Conservation (phyloP, 306 rosid genomes). For the Lupinus albus region DNA sequence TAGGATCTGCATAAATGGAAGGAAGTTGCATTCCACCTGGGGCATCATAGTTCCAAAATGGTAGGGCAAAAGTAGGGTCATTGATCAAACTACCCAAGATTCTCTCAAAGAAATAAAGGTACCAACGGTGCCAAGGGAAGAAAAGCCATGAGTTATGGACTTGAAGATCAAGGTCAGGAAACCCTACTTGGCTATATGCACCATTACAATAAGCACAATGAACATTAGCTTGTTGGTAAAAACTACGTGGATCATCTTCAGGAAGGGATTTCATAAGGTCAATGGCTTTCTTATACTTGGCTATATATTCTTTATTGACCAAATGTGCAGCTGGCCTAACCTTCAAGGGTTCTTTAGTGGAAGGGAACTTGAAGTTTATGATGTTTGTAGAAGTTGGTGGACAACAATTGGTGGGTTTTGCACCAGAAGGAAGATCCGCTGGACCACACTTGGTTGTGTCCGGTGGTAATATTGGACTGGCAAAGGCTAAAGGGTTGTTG, state of each 20-base stretch:
- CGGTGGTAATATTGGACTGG: slow-evolving; percentile 61
- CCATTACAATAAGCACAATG: slow-evolving; percentile 68
- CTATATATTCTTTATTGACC: slow-evolving; percentile 5
- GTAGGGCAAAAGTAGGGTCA: slow-evolving; percentile 48
- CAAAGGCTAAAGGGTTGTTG: slow-evolving; percentile 53
- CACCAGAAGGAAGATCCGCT: slow-evolving; percentile 52
- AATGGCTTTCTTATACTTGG: slow-evolving; percentile 34
- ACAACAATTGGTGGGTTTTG: slow-evolving; percentile 55
- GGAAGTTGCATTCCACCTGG: slow-evolving; percentile 58
- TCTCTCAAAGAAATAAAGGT: slow-evolving; percentile 56
- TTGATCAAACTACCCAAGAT: slow-evolving; percentile 51
- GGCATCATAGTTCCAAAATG: slow-evolving; percentile 66
- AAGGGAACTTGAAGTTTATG: slow-evolving; percentile 28
- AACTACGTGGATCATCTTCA: slow-evolving; percentile 54
- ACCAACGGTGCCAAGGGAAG: slow-evolving; percentile 62
- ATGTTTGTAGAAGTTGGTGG: slow-evolving; percentile 43
- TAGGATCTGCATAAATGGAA: slow-evolving; percentile 34
- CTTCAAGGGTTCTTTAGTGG: not conserved
- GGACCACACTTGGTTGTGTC: slow-evolving; percentile 58
- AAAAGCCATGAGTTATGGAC: slow-evolving; percentile 60
- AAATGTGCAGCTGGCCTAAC: slow-evolving; percentile 17
- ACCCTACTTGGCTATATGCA: slow-evolving; percentile 51
- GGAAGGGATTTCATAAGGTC: slow-evolving; percentile 37
- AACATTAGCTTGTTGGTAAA: slow-evolving; percentile 53
- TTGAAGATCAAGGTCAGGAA: slow-evolving; percentile 46